These are phyloP conservation scores for Trypanosoma theileri DNA, from an alignment of 208 protist genomes.

Conservation along the genomic window DNA sequence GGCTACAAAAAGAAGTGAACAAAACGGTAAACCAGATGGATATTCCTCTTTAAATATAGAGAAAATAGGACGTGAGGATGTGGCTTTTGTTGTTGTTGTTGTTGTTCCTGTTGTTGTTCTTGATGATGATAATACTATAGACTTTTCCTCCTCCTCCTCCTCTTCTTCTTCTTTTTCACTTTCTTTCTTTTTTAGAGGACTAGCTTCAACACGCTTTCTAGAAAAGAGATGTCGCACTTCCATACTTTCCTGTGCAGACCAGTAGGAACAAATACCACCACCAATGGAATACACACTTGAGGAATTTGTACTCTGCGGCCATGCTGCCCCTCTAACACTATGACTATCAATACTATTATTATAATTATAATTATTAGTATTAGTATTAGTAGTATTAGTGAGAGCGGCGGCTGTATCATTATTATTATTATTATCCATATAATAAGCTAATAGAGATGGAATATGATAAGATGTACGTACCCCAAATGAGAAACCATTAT, in stretches of 20 bases:
- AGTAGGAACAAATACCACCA: constrained; percentile 2
- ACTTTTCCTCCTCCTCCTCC: not conserved
- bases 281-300: not conserved
- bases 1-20: constrained; percentile 60
- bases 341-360: not conserved
- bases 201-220: not conserved
- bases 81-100: not conserved
- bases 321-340: not conserved
- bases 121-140: not conserved
- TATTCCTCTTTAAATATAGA: constrained; percentile 45
- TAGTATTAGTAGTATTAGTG: not conserved
- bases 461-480: not conserved
- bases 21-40: constrained; percentile 29
- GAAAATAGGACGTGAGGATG: constrained; percentile 10
- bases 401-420: not conserved
- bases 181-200: too few relatives aligned
- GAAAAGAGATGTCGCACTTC: constrained; percentile 31
- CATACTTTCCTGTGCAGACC: constrained; percentile 29
- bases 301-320: constrained; percentile 3
- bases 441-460: not conserved
- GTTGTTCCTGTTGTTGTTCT: not conserved
- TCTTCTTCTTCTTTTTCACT: not conserved
- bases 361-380: not conserved
- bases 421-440: not conserved
- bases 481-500: constrained; percentile 7